phyloP scores from a whole-genome alignment of 306 rosid genomes.

The Myrica gale region DNA sequence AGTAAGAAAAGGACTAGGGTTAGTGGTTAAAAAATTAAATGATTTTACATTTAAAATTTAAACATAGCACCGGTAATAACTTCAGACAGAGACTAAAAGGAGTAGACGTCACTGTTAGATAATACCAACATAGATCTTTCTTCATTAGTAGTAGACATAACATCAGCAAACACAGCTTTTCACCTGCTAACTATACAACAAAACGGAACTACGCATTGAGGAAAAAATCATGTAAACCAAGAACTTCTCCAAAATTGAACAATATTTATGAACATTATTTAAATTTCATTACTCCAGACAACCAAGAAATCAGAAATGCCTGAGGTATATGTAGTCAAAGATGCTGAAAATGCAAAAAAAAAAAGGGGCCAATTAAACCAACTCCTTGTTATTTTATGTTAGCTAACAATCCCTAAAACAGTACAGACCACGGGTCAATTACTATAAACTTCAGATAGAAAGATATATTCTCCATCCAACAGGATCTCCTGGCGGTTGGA shows the following conservation, averaged over 20 bases:
- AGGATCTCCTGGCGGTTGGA: conserved; percentile 36
- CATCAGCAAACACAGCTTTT: neutral
- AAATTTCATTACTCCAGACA: neutral
- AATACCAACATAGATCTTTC: neutral
- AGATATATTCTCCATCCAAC: conserved; percentile 8
- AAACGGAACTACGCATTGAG: neutral
- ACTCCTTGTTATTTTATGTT: neutral
- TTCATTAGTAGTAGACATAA: neutral
- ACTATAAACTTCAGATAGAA: neutral
- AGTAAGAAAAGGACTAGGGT: neutral
- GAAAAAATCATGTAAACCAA: neutral
- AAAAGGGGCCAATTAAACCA: neutral
- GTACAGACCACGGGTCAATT: conserved; percentile 19
- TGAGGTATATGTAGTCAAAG: neutral
- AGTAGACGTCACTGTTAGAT: neutral
- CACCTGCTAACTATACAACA: neutral
- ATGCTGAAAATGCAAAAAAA: neutral
- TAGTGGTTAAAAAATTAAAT: neutral
- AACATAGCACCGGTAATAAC: neutral
- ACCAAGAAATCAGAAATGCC: neutral
- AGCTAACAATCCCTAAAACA: neutral
- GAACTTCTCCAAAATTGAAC: neutral
- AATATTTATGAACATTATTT: no score
- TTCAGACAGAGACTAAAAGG: neutral
- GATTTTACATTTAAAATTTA: neutral